Evolutionary conservation across 1,284 basidiomycete species (phyloP), one percentile per base, ranked within the genome.

Genomic region (Cutaneotrichosporon dermatis): DNA sequence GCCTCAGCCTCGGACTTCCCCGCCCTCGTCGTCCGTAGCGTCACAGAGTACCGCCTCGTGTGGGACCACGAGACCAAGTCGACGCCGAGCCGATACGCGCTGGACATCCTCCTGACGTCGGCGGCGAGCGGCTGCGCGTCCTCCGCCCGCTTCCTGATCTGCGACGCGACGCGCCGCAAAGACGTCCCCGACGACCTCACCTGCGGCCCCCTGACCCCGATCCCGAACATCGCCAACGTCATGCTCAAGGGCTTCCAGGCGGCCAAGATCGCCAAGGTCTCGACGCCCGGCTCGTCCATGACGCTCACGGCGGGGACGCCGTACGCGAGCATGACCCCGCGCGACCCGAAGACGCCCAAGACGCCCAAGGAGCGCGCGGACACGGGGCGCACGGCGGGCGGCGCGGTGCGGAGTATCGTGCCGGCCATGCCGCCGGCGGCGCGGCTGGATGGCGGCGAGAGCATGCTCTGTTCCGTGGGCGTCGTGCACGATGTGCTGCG

Each of bases 1-100:
- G 51, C 60, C 37, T 13, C 25, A n/a, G 60, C 54, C 36, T 40
- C 25, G 37, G 59, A 63, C 16, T 61, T 52, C 45, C 68, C 69
- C 0, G 50, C 51, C 8, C 58, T 70, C 2, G 66, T 70, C 33
- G 61, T 69, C 6, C 59, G 63, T 16, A 60, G 57, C 11, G 66
- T 70, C 4, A 54, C 56, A 10, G 60, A 65, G 36, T 74, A 66
- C 51, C 62, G 69, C 9, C 55, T 74, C 33, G 65, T 72, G 0
- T 74, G 68, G 68, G 72, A 74, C 55, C 51, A 60, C 16, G 60
- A 66, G 36, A 51, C 54, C 11, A 35, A 34, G 39, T 8, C 9
- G 12, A 49, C 46, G 34, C 46, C 46, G 10, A 56, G 52, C 7
- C 64, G 64, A 33, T 68, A 67, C 55, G 67, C 65, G 4, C 48